Base-by-base conservation (phyloP, 2,329 filamentous ascomycete genomes). In the Penicillium sp. region DNA sequence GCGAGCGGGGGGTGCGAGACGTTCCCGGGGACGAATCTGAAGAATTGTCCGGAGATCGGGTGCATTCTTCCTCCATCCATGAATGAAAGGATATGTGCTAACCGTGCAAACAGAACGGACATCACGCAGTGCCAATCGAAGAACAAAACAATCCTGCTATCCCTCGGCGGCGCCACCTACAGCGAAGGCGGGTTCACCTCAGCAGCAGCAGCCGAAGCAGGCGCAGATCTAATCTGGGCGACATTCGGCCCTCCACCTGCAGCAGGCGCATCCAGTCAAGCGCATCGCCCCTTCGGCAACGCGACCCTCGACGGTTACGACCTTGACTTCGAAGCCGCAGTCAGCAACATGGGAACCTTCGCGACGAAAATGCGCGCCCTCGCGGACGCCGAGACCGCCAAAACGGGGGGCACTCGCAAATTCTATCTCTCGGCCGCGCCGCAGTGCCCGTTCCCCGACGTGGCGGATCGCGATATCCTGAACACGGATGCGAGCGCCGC, bases 301-400 rank as follows among this genome's bases (percentile, higher is more conserved):
- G 85, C 87, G 9, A 81, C 86, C 4, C 78, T 93, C 47, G 89
- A 93, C 73, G 91, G 91, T 5, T 92, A 93, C 73, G 90, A 93
- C 76, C 87, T 92, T 66, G 90, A 93, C 73, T 88, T 92, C 64
- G 90, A 92, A 77, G 81, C 85, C 5, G 75, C 76, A 3, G 83
- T 85, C 15, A 75, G 75, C 52, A 88, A 91, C 76, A 86, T 90
- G 77, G 81, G 80, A 0, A 77, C 85, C 1, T 90, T 92, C 67
- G 88, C 84, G 1, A 78, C 81, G 44, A 79, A 83, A 58, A 82
- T 91, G 9, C 85, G 88, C 31, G 68, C 73, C 17, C 69, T 80
- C 48, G 88, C 88, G 81, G 80, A 86, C 66, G 77, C 77, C 21
- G 81, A 83, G 26, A 75, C 70, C 0, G 79, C 79, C 65, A 87